Conservation (phyloP, 1,284 basidiomycete genomes). For the Malassezia restricta region DNA sequence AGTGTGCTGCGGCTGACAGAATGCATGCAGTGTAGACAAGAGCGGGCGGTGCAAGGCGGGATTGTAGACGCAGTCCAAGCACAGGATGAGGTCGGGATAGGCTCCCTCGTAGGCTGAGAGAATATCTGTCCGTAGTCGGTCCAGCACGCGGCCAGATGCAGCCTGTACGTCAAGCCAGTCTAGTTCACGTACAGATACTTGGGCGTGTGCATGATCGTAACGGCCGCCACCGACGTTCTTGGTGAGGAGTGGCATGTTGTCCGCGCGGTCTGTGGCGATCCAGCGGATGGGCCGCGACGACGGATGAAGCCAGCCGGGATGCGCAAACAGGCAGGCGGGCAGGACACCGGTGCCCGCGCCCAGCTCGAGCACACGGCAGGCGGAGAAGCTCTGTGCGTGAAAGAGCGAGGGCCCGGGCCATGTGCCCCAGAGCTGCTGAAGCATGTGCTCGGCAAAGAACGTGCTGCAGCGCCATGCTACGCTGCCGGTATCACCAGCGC, state of each 20-base stretch:
- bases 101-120: background rate
- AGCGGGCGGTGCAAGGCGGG: constrained; percentile 31
- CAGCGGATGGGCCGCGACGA: constrained; percentile 13
- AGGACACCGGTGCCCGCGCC: constrained; percentile 39
- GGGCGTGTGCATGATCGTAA: background rate
- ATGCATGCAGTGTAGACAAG: constrained; percentile 24
- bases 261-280: constrained; percentile 34
- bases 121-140: background rate
- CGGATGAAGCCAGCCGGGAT: background rate
- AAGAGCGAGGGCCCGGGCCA: constrained; percentile 1
- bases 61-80: constrained; percentile 39
- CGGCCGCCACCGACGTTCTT: constrained; percentile 18
- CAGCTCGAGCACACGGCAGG: constrained; percentile 27
- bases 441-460: constrained; percentile 16
- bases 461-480: constrained; percentile 36
- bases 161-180: background rate
- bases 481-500: constrained; percentile 34
- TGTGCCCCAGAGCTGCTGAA: constrained; percentile 3
- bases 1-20: constrained; percentile 20
- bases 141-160: background rate
- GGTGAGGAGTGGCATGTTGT: constrained; percentile 23
- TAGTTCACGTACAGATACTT: constrained; percentile 8
- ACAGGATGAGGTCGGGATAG: constrained; percentile 23
- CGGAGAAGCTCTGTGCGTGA: constrained; percentile 2
- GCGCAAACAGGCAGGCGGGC: constrained; percentile 18